Evolutionary conservation across 140 eudicot species (phyloP), one percentile per base, ranked within the genome.

Genomic region (Bidens hawaiensis): DNA sequence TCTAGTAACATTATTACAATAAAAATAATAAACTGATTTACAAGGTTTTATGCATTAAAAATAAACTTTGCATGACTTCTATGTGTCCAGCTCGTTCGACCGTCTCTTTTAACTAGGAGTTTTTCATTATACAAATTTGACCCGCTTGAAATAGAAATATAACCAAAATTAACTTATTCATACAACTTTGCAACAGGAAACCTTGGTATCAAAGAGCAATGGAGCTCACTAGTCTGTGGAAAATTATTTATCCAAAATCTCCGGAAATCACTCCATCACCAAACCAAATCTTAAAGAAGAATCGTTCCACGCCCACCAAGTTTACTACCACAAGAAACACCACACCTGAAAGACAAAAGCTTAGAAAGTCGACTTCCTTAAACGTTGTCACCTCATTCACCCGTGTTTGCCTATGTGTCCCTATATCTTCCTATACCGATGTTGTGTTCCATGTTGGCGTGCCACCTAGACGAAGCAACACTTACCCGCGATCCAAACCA

Each of bases 161-260:
- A 36, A 36, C 43, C 43, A 13, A 36, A 10, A 36, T 36, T 36
- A 4, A 30, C 48, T 28, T 19, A 13, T 15, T 19, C 28, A 31
- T 65, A 12, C 5, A 50, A n/a, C n/a, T n/a, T n/a, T 70, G 47
- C 18, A 60, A 59, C 65, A 90, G 97, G 95, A 90, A 90, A 75
- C 95, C 97, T 75, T 90, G 97, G 97, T 90, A 90, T 64, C 94
- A 86, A 68, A 83, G 87, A 81, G 97, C 97, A 79, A 79, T 90
- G 82, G 90, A 75, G 64, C 83, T 86, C 74, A 82, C 88, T 16
- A 81, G 79, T 34, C 45, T 75, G 8, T 79, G 89, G 94, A 88
- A 82, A 73, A 55, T 62, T 40, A 62, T 76, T 36, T 21, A 74
- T 19, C 72, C 85, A 5, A 88, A 78, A 59, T 59, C 90, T 18